Evolutionary conservation across 1,284 basidiomycete species (phyloP), one percentile per base, ranked within the genome.

Genomic region (Vanrija humicola): DNA sequence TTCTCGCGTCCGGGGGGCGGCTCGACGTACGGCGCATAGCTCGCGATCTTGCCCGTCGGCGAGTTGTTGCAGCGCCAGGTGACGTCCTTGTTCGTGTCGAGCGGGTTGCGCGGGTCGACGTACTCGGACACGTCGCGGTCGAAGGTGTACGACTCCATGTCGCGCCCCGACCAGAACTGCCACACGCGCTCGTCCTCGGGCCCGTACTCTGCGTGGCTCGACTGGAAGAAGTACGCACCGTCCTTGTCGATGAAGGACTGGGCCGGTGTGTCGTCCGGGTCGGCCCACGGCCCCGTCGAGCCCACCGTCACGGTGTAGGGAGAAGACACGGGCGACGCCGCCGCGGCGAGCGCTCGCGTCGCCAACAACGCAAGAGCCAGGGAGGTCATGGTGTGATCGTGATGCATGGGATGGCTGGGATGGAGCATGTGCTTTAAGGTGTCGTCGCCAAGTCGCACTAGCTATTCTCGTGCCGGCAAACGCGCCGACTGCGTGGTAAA

Each of bases 221-320:
- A n/a, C 48, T 56, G 48, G 38, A 43, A 53, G 19, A 39, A 56
- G 48, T 48, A 59, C 26, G 39, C 19, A 5, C 58, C 58, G 38
- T 51, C 48, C 45, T 40, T 50, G 58, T 56, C 54, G 38, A 52
- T 50, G 54, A 46, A 54, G 7, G 48, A 25, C 19, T 23, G 34
- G 15, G 54, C 48, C 14, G 51, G 46, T 9, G 58, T 56, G 51
- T 59, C 58, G 52, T 54, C 52, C 6, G 54, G 48, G n/a, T 46
- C 26, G 6, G 28, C 18, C 51, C 54, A 56, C 0, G 19, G 19
- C 3, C 51, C 54, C 10, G 47, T 39, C 5, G 9, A 5, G 21
- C 54, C 49, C 5, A 53, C 58, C 6, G 34, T 34, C 10, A 34
- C 12, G 12, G 34, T 34, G 34, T 34, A 34, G 1, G 12, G 12